Evolutionary conservation across 2,329 filamentous ascomycete genomes (phyloP).

Genomic region (Diplodia intermedia): DNA sequence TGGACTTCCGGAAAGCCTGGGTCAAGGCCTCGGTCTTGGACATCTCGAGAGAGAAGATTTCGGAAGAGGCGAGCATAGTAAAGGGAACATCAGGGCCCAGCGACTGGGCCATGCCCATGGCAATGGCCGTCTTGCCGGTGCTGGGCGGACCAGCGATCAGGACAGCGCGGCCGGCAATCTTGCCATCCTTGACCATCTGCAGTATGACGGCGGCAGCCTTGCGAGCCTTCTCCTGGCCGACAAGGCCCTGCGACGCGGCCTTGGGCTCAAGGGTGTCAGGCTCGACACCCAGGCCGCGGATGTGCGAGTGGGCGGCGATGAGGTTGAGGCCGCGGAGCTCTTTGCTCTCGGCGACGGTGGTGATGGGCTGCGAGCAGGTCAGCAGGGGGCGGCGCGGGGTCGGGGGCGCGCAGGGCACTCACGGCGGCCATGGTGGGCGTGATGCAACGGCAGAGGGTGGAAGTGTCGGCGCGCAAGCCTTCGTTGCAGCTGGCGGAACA

Average conservation of each 20-base stretch:
- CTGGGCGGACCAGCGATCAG: conserved; percentile 95
- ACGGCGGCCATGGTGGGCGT: conserved; percentile 31
- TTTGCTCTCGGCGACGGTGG: conserved; percentile 91
- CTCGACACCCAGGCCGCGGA: conserved; percentile 93
- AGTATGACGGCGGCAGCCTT: conserved; percentile 96
- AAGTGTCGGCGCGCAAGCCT: conserved; percentile 6
- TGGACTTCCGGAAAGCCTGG: conserved; percentile 98
- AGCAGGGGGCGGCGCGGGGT: not conserved
- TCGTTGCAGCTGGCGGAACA: conserved; percentile 10
- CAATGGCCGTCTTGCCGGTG: conserved; percentile 97
- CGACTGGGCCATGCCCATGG: conserved; percentile 98
- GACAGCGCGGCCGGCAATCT: conserved; percentile 94
- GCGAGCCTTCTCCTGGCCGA: conserved; percentile 94
- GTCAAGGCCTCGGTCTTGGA: conserved; percentile 98
- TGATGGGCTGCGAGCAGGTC: conserved; percentile 61
- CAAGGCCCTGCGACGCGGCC: conserved; percentile 84
- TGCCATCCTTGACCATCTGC: conserved; percentile 98
- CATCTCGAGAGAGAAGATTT: conserved; percentile 99
- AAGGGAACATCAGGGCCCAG: conserved; percentile 94
- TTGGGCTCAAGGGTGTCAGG: conserved; percentile 88
- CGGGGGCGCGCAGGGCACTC: not conserved
- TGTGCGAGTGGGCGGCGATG: conserved; percentile 97
- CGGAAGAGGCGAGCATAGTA: conserved; percentile 91
- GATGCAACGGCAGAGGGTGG: conserved; percentile 1
- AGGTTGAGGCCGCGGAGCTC: conserved; percentile 96